Evolutionary conservation across 179 eudicot species (phyloP).

Genomic region (Patellifolia procumbens): DNA sequence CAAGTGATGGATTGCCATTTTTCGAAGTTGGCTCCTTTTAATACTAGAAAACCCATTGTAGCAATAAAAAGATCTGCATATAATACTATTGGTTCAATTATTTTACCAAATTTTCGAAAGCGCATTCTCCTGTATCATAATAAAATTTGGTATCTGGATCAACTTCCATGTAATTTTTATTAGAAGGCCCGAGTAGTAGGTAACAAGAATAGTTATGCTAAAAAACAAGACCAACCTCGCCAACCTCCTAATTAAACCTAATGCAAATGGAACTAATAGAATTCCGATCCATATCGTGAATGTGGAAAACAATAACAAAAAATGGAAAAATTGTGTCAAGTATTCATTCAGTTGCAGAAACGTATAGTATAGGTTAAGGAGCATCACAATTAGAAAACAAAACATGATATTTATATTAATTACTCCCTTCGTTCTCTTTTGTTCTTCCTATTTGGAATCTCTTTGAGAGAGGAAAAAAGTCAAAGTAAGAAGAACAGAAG

Average conservation of each 20-base stretch:
- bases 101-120: conserved; percentile 38
- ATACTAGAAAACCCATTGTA: too few species aligned
- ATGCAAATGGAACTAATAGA: conserved; percentile 59
- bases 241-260: conserved; percentile 74
- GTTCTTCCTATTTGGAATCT: too few species aligned
- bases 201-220: conserved; percentile 39
- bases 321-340: background rate
- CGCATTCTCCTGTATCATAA: conserved; percentile 57
- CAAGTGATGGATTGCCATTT: background rate
- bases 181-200: conserved; percentile 58
- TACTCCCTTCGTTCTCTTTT: too few species aligned
- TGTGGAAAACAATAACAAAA: background rate
- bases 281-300: conserved; percentile 73
- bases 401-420: too few species aligned
- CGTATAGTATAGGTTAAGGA: too few species aligned
- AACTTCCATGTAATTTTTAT: conserved; percentile 62
- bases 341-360: too few species aligned
- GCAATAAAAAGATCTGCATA: too few species aligned
- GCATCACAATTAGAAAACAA: too few species aligned
- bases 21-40: background rate
- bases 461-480: too few species aligned
- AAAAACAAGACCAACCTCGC: conserved; percentile 58
- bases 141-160: conserved; percentile 49
- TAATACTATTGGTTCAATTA: too few species aligned
- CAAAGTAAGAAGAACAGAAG: too few species aligned